These are phyloP conservation scores for Sphaerulina musiva DNA, from an alignment of 2,329 filamentous ascomycete genomes.

Conservation along the genomic window DNA sequence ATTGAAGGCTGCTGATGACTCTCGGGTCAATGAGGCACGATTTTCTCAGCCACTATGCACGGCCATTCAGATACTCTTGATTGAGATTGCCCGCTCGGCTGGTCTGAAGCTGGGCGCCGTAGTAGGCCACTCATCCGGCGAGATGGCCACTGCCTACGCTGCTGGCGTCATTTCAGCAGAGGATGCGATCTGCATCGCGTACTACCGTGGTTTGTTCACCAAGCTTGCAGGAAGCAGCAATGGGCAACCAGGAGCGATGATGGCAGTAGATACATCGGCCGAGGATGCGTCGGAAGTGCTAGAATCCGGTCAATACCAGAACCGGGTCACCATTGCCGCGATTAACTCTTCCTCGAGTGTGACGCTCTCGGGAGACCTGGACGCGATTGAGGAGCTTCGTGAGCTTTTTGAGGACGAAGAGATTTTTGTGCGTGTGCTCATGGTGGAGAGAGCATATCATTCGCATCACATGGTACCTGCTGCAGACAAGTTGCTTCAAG, in stretches of 20 bases:
- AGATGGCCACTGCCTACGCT: conserved; percentile 33
- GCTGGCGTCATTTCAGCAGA: conserved; percentile 19
- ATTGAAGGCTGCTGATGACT: conserved; percentile 4
- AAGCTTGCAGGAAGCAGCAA: conserved; percentile 7
- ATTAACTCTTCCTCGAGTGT: conserved; percentile 39
- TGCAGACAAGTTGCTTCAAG: too few species aligned
- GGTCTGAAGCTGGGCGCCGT: conserved; percentile 23
- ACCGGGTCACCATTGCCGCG: too few species aligned
- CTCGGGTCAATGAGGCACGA: conserved; percentile 21
- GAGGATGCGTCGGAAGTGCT: too few species aligned
- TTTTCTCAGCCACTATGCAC: conserved; percentile 51
- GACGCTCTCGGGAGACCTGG: conserved; percentile 41
- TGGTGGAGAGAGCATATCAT: conserved; percentile 41
- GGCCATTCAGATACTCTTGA: conserved; percentile 48
- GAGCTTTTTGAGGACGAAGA: background rate
- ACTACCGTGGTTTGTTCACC: conserved; percentile 23
- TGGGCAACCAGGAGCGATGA: conserved; percentile 13
- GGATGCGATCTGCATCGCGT: conserved; percentile 20
- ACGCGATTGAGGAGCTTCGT: background rate
- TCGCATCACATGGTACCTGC: too few species aligned
- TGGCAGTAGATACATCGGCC: too few species aligned
- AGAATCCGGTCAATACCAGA: too few species aligned
- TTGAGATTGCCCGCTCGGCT: conserved; percentile 35
- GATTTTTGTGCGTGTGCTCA: conserved; percentile 33
- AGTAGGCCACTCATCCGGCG: conserved; percentile 31